phyloP scores from a whole-genome alignment of 2,329 filamentous ascomycete species.

The Exophiala viscosa region DNA sequence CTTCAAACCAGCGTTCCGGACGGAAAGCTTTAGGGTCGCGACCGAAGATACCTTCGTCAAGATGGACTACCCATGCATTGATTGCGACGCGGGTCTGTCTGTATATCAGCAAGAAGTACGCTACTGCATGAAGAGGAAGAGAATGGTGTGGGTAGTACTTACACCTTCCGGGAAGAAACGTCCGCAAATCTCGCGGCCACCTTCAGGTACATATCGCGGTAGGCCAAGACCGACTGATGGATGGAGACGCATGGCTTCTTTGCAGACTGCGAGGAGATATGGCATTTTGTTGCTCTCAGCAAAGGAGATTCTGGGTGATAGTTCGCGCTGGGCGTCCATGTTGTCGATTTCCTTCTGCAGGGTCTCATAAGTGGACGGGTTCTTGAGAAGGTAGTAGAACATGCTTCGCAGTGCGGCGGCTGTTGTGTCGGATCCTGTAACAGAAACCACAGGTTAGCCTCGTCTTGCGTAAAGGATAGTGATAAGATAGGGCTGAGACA shows the following conservation, averaged over 20 bases:
- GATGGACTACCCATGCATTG: constrained; percentile 38
- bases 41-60: not conserved
- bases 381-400: constrained; percentile 48
- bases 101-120: not conserved
- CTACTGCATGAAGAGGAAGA: not conserved
- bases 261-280: constrained; percentile 53
- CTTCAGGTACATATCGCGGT: constrained; percentile 32
- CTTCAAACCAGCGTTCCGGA: constrained; percentile 40
- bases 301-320: constrained; percentile 1
- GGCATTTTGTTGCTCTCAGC: constrained; percentile 57
- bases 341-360: constrained; percentile 11
- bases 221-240: constrained; percentile 34
- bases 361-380: constrained; percentile 3
- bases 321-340: constrained; percentile 1
- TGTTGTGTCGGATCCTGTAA: constrained; percentile 17
- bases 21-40: constrained; percentile 37
- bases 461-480: not conserved
- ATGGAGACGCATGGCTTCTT: constrained; percentile 36
- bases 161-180: constrained; percentile 37
- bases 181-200: constrained; percentile 30
- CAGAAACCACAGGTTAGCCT: constrained; percentile 1
- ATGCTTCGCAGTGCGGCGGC: constrained; percentile 5
- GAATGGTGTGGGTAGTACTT: constrained; percentile 27
- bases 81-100: constrained; percentile 31
- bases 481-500: not conserved